These are phyloP conservation scores for Phialophora chinensis DNA, from an alignment of 2,329 filamentous ascomycete species.

Conservation along the genomic window DNA sequence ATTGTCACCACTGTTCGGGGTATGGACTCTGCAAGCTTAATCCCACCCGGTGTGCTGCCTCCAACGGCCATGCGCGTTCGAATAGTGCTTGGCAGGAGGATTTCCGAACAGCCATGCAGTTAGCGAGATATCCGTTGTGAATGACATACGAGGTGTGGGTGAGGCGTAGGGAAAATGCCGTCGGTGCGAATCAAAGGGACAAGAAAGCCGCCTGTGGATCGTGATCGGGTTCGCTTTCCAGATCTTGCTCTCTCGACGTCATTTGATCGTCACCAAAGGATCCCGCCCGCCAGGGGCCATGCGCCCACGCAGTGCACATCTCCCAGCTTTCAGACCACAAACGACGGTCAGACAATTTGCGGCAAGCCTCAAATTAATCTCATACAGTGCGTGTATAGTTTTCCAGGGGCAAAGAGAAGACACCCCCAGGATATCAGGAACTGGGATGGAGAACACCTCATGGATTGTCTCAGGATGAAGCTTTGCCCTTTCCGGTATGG, in stretches of 20 bases:
- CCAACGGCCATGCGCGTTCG: neutral
- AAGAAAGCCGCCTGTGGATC: neutral
- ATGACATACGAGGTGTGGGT: neutral
- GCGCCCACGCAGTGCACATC: neutral
- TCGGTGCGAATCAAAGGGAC: neutral
- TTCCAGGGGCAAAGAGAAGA: neutral
- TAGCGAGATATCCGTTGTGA: neutral
- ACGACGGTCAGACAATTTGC: neutral
- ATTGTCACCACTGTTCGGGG: too few species aligned
- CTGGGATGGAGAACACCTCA: neutral
- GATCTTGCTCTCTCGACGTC: conserved; percentile 6
- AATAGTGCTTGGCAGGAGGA: neutral
- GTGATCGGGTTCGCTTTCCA: neutral
- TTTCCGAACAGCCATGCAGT: neutral
- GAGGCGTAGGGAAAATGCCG: neutral
- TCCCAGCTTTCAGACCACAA: neutral
- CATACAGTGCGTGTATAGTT: neutral
- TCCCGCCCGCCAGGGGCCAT: neutral
- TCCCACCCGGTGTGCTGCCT: neutral
- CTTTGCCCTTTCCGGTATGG: neutral
- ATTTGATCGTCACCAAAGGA: conserved; percentile 3
- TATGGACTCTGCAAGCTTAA: neutral
- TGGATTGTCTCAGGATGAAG: neutral
- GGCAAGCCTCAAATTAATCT: neutral
- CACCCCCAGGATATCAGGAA: neutral